Percentiles rank a stretch among this genome's conserved stretches.
Conservation (phyloP, 2,329 filamentous ascomycete genomes). For the Pestalotiopsis sp. region DNA sequence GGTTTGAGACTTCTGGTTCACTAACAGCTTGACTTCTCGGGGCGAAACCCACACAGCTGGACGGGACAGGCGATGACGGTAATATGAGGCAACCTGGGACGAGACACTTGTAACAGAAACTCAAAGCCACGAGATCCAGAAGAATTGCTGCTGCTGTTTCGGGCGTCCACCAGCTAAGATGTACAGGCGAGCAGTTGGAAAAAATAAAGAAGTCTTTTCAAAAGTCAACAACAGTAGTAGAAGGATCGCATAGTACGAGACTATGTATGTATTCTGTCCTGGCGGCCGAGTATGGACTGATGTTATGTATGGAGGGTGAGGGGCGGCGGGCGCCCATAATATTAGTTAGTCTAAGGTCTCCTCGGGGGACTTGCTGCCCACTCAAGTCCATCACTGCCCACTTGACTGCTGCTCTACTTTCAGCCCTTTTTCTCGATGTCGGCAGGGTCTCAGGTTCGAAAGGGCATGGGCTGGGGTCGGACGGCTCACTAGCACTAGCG, state of each 20-base stretch:
- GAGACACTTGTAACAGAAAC: not conserved
- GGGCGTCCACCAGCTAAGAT: not conserved
- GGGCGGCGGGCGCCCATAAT: not conserved
- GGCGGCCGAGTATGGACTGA: not conserved
- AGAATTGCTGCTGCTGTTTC: not conserved
- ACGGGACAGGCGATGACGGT: slow-evolving; percentile 4
- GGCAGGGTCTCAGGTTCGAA: not conserved
- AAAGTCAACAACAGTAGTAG: not conserved
- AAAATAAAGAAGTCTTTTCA: not conserved
- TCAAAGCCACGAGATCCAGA: not conserved
- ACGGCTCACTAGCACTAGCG: not conserved
- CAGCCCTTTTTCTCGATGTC: not conserved
- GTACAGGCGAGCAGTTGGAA: not conserved
- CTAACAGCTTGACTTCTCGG: not conserved
- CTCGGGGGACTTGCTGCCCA: not conserved
- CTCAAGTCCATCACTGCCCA: not conserved
- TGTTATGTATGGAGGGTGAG: not conserved
- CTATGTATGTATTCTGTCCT: not conserved
- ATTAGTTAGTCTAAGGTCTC: not conserved
- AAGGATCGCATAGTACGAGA: not conserved
- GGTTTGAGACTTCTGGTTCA: not conserved
- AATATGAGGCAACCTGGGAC: not conserved
- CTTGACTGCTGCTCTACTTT: not conserved
- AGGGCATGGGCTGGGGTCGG: not conserved
- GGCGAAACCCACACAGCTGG: not conserved